These are phyloP conservation scores for Neoascochyta sp. DNA, from an alignment of 2,329 filamentous ascomycete species.

Conservation along the genomic window DNA sequence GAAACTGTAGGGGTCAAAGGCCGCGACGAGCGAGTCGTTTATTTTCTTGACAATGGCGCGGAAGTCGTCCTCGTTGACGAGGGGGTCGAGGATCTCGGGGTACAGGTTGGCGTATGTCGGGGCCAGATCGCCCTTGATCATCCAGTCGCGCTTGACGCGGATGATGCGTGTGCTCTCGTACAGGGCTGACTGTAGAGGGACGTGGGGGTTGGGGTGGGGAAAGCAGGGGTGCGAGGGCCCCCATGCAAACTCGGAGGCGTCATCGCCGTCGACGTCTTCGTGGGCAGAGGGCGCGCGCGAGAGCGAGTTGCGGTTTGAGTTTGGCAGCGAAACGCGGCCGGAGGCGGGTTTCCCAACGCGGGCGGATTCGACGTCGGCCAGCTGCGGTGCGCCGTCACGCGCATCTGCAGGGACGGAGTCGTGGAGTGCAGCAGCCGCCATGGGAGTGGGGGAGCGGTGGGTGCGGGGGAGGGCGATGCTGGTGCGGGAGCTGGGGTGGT, in stretches of 20 bases:
- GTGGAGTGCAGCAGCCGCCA: constrained; percentile 19
- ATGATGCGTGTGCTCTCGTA: constrained; percentile 82
- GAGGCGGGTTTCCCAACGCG: constrained; percentile 7
- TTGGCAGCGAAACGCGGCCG: constrained; percentile 25
- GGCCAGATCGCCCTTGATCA: constrained; percentile 81
- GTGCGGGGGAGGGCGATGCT: constrained; percentile 51
- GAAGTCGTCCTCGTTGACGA: constrained; percentile 82
- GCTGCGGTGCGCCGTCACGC: constrained; percentile 11
- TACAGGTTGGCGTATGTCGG: constrained; percentile 94
- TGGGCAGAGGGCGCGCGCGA: constrained; percentile 22
- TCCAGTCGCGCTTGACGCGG: constrained; percentile 86
- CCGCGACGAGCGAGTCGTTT: constrained; percentile 71
- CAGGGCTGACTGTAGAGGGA: constrained; percentile 70
- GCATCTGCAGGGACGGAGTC: constrained; percentile 10
- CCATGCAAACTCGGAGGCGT: constrained; percentile 68
- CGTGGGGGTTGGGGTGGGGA: constrained; percentile 89
- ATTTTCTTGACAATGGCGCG: constrained; percentile 75
- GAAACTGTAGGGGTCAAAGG: constrained; percentile 73
- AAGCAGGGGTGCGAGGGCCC: constrained; percentile 91
- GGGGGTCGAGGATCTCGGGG: constrained; percentile 88
- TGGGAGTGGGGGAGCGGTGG: constrained; percentile 18
- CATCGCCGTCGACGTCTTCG: constrained; percentile 51
- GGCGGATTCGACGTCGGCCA: constrained; percentile 26
- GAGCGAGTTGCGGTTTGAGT: constrained; percentile 27
- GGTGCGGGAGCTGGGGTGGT: constrained; percentile 45